Percentiles rank a stretch among this genome's conserved stretches.
phyloP scores from a whole-genome alignment of 805 yeast species.

The Dipodascopsis tothii region DNA sequence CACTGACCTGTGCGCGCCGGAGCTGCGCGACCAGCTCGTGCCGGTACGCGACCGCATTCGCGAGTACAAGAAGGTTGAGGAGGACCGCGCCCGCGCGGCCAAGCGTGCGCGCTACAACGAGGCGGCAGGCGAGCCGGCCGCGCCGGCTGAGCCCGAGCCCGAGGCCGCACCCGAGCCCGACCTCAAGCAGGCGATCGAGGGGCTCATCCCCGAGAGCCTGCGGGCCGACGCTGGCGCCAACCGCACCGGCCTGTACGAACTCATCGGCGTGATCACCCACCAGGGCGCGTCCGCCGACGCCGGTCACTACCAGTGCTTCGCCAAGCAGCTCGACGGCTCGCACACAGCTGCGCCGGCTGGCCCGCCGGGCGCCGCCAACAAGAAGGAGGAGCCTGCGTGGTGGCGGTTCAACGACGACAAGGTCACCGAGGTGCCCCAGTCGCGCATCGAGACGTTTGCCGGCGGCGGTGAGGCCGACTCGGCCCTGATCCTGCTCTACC shows the following conservation, averaged over 20 bases:
- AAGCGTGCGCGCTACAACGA: slow-evolving; percentile 44
- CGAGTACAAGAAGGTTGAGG: slow-evolving; percentile 63
- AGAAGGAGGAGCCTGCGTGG: slow-evolving; percentile 62
- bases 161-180: slow-evolving; percentile 19
- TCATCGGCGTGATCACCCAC: slow-evolving; percentile 80
- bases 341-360: slow-evolving; percentile 2
- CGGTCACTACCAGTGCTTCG: slow-evolving; percentile 93
- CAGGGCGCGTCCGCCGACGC: slow-evolving; percentile 93
- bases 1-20: slow-evolving; percentile 77
- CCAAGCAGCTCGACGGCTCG: slow-evolving; percentile 57
- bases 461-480: slow-evolving; percentile 98
- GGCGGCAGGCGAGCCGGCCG: slow-evolving; percentile 18
- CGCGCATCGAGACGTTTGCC: slow-evolving; percentile 73
- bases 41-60: slow-evolving; percentile 70
- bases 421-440: slow-evolving; percentile 67
- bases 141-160: slow-evolving; percentile 23
- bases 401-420: slow-evolving; percentile 92
- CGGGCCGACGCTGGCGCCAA: slow-evolving; percentile 54
- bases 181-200: slow-evolving; percentile 31
- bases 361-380: slow-evolving; percentile 5
- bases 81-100: slow-evolving; percentile 63
- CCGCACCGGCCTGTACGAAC: slow-evolving; percentile 79
- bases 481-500: slow-evolving; percentile 81
- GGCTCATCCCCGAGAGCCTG: slow-evolving; percentile 31
- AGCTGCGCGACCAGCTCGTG: slow-evolving; percentile 56